Evolutionary conservation across 1,284 basidiomycete species (phyloP).

Genomic region (Schizopora paradoxa): DNA sequence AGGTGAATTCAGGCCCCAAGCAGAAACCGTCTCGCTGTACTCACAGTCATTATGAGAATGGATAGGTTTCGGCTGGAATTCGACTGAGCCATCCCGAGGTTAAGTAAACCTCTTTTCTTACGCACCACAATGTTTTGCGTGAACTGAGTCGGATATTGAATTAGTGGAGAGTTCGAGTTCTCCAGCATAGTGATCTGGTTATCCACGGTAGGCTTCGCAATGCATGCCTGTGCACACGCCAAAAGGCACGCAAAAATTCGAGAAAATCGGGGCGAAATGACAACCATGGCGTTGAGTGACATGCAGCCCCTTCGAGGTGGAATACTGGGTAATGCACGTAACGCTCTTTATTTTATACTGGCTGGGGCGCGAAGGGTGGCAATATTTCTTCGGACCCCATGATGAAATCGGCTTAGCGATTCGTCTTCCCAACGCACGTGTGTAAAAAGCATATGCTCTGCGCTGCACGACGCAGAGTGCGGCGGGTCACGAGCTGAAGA

Average conservation of each 20-base stretch:
- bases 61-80: slow-evolving; percentile 36
- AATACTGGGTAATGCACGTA: too few species aligned
- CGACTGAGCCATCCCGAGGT: background rate
- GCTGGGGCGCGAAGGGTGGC: too few species aligned
- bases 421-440: too few species aligned
- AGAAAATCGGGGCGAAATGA: slow-evolving; percentile 1
- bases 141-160: slow-evolving; percentile 46
- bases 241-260: background rate
- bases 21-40: slow-evolving; percentile 15
- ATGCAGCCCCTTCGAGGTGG: too few species aligned
- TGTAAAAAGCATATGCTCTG: too few species aligned
- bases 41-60: slow-evolving; percentile 54
- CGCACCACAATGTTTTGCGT: slow-evolving; percentile 40
- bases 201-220: slow-evolving; percentile 28
- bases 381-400: too few species aligned
- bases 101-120: background rate
- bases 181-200: slow-evolving; percentile 37
- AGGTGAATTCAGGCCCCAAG: slow-evolving; percentile 1
- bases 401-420: too few species aligned
- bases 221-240: background rate
- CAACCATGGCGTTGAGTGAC: background rate
- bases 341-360: too few species aligned
- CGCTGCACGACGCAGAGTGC: too few species aligned
- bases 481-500: too few species aligned
- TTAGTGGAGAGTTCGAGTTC: slow-evolving; percentile 35